These are phyloP conservation scores for Serendipita vermifera DNA, from an alignment of 768 basidiomycete genomes.

Conservation along the genomic window DNA sequence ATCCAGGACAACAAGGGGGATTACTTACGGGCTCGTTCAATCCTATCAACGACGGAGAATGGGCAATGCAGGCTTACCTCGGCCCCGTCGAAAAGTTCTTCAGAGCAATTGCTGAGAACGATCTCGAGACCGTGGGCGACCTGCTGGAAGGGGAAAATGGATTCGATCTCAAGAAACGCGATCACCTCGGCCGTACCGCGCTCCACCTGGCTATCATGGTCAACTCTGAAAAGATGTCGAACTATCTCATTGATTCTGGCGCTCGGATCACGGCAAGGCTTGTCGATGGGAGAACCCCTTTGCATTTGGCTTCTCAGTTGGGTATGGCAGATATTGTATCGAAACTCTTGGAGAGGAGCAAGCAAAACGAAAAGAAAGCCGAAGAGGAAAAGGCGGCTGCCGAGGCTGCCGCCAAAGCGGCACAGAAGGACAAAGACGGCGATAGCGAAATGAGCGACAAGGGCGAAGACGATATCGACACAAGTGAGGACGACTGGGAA, in stretches of 20 bases:
- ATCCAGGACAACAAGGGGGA: conserved; percentile 48
- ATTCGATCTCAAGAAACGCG: conserved; percentile 39
- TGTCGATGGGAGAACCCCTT: conserved; percentile 41
- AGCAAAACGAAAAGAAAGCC: conserved; percentile 20
- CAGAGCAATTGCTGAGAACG: conserved; percentile 36
- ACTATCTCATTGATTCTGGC: conserved; percentile 41
- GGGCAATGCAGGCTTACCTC: conserved; percentile 49
- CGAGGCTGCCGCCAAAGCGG: conserved; percentile 16
- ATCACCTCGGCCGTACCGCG: conserved; percentile 48
- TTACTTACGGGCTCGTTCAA: conserved; percentile 48
- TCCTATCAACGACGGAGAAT: conserved; percentile 54
- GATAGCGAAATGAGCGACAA: conserved; percentile 16
- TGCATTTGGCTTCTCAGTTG: conserved; percentile 45
- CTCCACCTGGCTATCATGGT: conserved; percentile 46
- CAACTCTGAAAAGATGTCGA: conserved; percentile 34
- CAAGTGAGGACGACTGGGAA: conserved; percentile 40
- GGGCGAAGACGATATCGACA: conserved; percentile 12
- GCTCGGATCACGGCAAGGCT: conserved; percentile 43
- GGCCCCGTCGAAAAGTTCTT: conserved; percentile 43
- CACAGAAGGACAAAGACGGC: conserved; percentile 21
- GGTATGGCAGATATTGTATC: conserved; percentile 30
- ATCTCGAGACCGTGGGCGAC: conserved; percentile 29
- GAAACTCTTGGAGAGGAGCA: conserved; percentile 41
- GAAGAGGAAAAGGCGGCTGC: conserved; percentile 18
- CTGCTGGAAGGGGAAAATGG: conserved; percentile 30